Conservation (phyloP, 345 rosid species). For the Abelmoschus esculentus region DNA sequence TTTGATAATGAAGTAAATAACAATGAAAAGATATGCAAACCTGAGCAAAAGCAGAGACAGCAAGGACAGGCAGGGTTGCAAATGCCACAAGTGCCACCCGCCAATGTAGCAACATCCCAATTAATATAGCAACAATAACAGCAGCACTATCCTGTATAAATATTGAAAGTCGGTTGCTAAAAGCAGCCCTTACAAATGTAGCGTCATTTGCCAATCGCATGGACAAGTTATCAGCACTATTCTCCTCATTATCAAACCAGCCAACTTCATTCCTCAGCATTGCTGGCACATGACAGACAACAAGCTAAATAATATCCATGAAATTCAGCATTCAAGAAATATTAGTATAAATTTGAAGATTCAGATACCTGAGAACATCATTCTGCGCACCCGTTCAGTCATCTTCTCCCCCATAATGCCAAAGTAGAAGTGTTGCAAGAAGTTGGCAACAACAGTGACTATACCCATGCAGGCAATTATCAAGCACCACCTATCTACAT, state of each 20-base stretch:
- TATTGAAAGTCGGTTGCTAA: constrained; percentile 97
- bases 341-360: too few species aligned
- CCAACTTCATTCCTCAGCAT: constrained; percentile 98
- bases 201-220: constrained; percentile 99
- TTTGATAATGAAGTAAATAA: neutral
- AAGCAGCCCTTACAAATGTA: constrained; percentile 96
- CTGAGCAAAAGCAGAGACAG: constrained; percentile 94
- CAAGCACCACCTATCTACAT: constrained; percentile 94
- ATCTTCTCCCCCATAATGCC: constrained; percentile 99
- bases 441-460: constrained; percentile 92
- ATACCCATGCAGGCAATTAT: constrained; percentile 96
- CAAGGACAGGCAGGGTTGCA: constrained; percentile 85
- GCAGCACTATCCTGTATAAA: constrained; percentile 97
- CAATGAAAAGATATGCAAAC: constrained; percentile 28
- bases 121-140: constrained; percentile 76
- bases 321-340: too few species aligned
- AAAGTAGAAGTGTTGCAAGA: constrained; percentile 95
- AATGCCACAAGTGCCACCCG: constrained; percentile 91
- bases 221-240: constrained; percentile 90
- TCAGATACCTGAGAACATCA: constrained; percentile 94
- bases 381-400: constrained; percentile 92
- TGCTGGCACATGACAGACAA: constrained; percentile 34
- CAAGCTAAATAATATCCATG: too few species aligned
- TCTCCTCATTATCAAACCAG: constrained; percentile 98
- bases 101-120: constrained; percentile 85